These are phyloP conservation scores for Phytophthora multivora DNA, from an alignment of 352 stramenopile genomes.

Conservation along the genomic window DNA sequence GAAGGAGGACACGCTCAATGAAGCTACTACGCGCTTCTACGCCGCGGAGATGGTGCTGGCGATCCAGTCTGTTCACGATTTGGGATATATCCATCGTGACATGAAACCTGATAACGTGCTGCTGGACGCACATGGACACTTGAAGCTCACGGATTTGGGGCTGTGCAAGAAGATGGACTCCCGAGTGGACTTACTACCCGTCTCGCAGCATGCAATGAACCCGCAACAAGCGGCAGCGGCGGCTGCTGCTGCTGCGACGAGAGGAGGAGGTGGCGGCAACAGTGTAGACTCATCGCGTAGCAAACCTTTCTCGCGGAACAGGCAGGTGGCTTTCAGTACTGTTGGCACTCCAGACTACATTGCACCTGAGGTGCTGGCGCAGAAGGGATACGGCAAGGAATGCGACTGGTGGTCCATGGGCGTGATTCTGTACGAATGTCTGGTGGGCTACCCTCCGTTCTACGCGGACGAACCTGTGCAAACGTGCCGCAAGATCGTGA, in stretches of 20 bases:
- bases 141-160: slow-evolving; percentile 99
- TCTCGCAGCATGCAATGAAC: slow-evolving; percentile 76
- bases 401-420: slow-evolving; percentile 99
- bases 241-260: slow-evolving; percentile 14
- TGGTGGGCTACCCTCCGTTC: slow-evolving; percentile 99
- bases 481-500: slow-evolving; percentile 96
- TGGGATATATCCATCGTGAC: slow-evolving; percentile 99
- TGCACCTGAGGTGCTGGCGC: slow-evolving; percentile 96
- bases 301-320: slow-evolving; percentile 50
- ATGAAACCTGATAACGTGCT: slow-evolving; percentile 98
- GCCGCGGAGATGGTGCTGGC: slow-evolving; percentile 98
- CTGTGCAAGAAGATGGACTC: slow-evolving; percentile 97
- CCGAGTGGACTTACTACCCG: slow-evolving; percentile 74
- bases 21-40: slow-evolving; percentile 94
- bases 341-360: slow-evolving; percentile 99
- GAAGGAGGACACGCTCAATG: slow-evolving; percentile 96
- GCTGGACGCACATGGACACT: slow-evolving; percentile 96
- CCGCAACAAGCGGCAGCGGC: slow-evolving; percentile 21
- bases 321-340: slow-evolving; percentile 96
- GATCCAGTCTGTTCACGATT: slow-evolving; percentile 97
- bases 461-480: slow-evolving; percentile 97
- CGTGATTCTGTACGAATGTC: slow-evolving; percentile 99
- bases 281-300: slow-evolving; percentile 58
- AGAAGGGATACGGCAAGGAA: slow-evolving; percentile 83
- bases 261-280: slow-evolving; percentile 29